Evolutionary conservation across 2,329 filamentous ascomycete genomes (phyloP), one percentile per base, ranked within the genome.

Genomic region (Sclerotinia borealis): DNA sequence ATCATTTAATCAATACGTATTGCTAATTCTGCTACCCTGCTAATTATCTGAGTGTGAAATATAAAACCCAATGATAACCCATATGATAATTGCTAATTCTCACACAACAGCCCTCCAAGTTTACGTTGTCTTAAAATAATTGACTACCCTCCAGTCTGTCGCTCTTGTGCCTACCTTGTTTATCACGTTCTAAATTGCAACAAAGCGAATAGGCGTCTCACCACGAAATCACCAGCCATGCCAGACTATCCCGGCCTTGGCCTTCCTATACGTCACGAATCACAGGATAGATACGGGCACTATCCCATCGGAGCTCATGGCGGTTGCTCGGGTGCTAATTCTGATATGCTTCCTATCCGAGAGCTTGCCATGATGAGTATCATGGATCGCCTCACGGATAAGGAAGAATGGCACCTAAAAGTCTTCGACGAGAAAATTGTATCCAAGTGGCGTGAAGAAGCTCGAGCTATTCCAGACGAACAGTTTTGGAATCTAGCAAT

Each of bases 321-420:
- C 1, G 3, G 15, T 17, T 59, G 43, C 25, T 48, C 17, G 22
- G 56, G 43, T 31, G 41, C 45, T 2, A 19, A 9, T 1, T 59
- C 43, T 3, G 31, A 59, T n/a, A 9, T 59, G 9, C 47, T 49
- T 22, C 64, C 64, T 4, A 36, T 70, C 11, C 63, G 72, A 27
- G 72, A 73, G 59, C 56, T 72, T 11, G 65, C 68, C 9, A 73
- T 73, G 71, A 31, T 73, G 25, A 50, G 49, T 11, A 61, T 72
- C 11, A 72, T 73, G 69, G 66, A 72, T 47, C 17, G 22, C 9
- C 41, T 72, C 8, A 72, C 69, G 4, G 70, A 74, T 45, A 73
- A 73, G 47, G 61, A 62, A 22, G 64, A 58, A 8, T 73, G 71
- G 72, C 31, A 69, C 1, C 59, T 66, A 25, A 71, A 71, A 65